Conservation (phyloP, 2,329 filamentous ascomycete genomes). For the Cercospora citrullina region DNA sequence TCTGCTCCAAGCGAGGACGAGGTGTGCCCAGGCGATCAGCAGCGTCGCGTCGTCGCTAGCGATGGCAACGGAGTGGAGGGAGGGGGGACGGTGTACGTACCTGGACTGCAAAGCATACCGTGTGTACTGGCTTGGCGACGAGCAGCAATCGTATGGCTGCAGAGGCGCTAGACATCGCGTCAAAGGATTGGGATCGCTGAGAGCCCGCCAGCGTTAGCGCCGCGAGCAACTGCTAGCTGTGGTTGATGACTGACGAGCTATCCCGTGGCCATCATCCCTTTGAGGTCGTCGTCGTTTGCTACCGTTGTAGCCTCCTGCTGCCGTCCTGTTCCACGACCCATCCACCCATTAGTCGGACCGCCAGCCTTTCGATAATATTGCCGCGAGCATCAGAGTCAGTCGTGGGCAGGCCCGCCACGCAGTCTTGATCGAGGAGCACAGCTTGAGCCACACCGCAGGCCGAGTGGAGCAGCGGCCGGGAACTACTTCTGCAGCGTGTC, state of each 20-base stretch:
- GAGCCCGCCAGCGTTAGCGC: slow-evolving; percentile 2
- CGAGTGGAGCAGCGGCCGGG: slow-evolving; percentile 2
- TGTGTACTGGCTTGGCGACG: slow-evolving; percentile 3
- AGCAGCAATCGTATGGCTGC: slow-evolving; percentile 5
- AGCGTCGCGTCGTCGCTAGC: not conserved
- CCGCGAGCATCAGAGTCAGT: not conserved
- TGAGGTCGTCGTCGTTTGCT: not conserved
- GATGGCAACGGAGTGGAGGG: not conserved
- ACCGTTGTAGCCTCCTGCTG: not conserved
- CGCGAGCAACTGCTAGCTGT: not conserved
- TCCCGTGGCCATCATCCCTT: not conserved
- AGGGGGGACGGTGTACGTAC: slow-evolving; percentile 1
- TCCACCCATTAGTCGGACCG: not conserved
- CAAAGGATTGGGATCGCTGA: slow-evolving; percentile 16
- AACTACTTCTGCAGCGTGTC: slow-evolving; percentile 3
- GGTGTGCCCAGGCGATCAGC: not conserved
- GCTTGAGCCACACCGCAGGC: slow-evolving; percentile 7
- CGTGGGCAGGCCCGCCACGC: not conserved
- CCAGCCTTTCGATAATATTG: not conserved
- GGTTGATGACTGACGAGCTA: not conserved
- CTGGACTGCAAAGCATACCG: slow-evolving; percentile 2
- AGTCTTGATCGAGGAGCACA: not conserved
- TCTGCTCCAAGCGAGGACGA: not conserved
- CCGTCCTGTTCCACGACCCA: not conserved
- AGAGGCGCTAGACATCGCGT: not conserved